phyloP scores from a whole-genome alignment of 2,329 filamentous ascomycete species.

The Trichoderma aggressivum region DNA sequence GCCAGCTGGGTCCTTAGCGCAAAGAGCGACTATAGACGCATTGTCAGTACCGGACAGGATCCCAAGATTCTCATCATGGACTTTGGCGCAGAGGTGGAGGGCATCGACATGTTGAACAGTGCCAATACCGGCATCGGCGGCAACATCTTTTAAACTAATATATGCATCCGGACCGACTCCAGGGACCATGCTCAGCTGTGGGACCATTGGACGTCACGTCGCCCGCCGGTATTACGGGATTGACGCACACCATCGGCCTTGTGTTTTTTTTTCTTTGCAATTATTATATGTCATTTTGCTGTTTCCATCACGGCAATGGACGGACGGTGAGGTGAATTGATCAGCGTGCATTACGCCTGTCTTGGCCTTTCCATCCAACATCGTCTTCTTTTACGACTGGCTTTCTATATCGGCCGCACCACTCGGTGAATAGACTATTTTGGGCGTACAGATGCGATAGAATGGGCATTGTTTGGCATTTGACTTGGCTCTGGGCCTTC shows the following conservation, averaged over 20 bases:
- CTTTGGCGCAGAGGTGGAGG: slow-evolving; percentile 65
- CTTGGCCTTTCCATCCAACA: not conserved
- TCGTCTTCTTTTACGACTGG: not conserved
- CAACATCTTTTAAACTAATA: slow-evolving; percentile 28
- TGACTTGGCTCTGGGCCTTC: not conserved
- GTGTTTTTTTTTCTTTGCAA: not conserved
- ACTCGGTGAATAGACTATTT: slow-evolving; percentile 4
- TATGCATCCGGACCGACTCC: slow-evolving; percentile 19
- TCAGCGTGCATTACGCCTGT: not conserved
- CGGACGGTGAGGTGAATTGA: not conserved
- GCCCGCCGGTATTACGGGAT: not conserved
- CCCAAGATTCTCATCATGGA: slow-evolving; percentile 91
- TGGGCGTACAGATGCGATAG: slow-evolving; percentile 2
- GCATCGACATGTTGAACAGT: slow-evolving; percentile 58
- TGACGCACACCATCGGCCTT: not conserved
- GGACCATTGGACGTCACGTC: not conserved
- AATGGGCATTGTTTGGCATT: slow-evolving; percentile 5
- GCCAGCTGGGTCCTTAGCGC: slow-evolving; percentile 95
- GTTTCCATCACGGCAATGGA: not conserved
- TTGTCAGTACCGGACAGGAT: slow-evolving; percentile 93
- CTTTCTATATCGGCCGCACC: slow-evolving; percentile 1
- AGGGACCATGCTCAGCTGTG: slow-evolving; percentile 7
- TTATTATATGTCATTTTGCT: not conserved
- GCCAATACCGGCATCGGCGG: slow-evolving; percentile 18
- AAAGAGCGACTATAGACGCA: slow-evolving; percentile 91